phyloP scores from a whole-genome alignment of 176 grass and related monocot species.

The Musa beccarii region DNA sequence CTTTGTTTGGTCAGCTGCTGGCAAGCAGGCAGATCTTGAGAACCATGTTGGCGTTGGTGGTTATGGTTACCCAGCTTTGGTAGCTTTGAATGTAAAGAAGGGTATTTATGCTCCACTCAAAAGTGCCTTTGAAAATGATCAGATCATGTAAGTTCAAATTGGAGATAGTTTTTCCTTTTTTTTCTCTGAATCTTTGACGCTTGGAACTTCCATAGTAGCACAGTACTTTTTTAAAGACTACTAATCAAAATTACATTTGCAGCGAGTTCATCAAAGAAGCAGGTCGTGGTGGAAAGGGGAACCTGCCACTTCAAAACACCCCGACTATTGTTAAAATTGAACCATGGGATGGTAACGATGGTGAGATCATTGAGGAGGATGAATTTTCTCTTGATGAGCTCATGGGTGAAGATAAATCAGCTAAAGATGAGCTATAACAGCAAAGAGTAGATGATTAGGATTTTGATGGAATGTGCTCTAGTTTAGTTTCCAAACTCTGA shows the following conservation, averaged over 20 bases:
- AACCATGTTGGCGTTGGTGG: slow-evolving; percentile 88
- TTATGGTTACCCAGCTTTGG: slow-evolving; percentile 92
- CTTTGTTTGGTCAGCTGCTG: slow-evolving; percentile 77
- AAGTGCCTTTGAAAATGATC: slow-evolving; percentile 69
- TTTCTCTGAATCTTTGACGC: background rate
- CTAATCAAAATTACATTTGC: slow-evolving; percentile 17
- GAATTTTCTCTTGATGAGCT: slow-evolving; percentile 96
- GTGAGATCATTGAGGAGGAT: slow-evolving; percentile 79
- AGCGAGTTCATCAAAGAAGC: slow-evolving; percentile 96
- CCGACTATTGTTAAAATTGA: slow-evolving; percentile 48
- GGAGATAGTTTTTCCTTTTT: background rate
- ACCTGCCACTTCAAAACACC: slow-evolving; percentile 52
- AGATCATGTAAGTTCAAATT: slow-evolving; percentile 55
- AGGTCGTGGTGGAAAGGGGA: slow-evolving; percentile 79
- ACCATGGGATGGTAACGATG: slow-evolving; percentile 97
- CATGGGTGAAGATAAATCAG: slow-evolving; percentile 44
- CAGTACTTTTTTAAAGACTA: background rate
- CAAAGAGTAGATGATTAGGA: background rate
- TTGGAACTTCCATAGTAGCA: background rate
- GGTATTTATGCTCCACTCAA: slow-evolving; percentile 71
- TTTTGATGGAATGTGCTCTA: background rate
- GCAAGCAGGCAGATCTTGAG: slow-evolving; percentile 84
- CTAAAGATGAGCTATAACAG: slow-evolving; percentile 74
- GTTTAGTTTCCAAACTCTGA: background rate
- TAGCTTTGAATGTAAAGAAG: slow-evolving; percentile 94